Conservation (phyloP, 2,329 filamentous ascomycete species). For the Apiospora arundinis region DNA sequence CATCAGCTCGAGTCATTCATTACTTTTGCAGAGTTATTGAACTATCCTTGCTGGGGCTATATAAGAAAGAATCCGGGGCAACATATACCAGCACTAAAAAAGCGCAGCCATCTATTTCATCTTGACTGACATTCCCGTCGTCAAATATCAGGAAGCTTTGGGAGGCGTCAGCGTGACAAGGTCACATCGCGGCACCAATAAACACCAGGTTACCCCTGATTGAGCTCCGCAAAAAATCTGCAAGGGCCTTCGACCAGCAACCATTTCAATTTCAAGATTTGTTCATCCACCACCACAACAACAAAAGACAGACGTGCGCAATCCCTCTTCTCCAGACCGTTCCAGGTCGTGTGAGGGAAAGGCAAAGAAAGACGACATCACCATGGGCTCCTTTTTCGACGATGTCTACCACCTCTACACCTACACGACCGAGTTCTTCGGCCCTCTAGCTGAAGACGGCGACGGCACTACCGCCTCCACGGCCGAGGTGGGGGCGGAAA, state of each 20-base stretch:
- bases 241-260: background rate
- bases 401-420: background rate
- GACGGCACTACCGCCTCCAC: background rate
- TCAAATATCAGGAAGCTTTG: background rate
- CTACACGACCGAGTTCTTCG: background rate
- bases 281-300: background rate
- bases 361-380: no score
- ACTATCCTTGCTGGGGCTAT: background rate
- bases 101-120: conserved; percentile 5
- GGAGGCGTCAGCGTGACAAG: background rate
- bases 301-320: background rate
- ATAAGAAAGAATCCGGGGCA: background rate
- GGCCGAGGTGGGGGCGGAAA: background rate
- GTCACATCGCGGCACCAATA: no score
- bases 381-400: background rate
- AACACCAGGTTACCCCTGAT: no score
- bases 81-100: background rate
- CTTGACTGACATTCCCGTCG: background rate
- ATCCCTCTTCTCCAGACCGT: background rate
- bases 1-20: background rate
- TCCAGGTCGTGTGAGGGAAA: background rate
- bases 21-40: background rate
- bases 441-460: background rate
- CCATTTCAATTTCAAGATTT: background rate
- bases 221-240: background rate